Evolutionary conservation across 129 eudicot genomes (phyloP).

Genomic region (Smallanthus sonchifolius): DNA sequence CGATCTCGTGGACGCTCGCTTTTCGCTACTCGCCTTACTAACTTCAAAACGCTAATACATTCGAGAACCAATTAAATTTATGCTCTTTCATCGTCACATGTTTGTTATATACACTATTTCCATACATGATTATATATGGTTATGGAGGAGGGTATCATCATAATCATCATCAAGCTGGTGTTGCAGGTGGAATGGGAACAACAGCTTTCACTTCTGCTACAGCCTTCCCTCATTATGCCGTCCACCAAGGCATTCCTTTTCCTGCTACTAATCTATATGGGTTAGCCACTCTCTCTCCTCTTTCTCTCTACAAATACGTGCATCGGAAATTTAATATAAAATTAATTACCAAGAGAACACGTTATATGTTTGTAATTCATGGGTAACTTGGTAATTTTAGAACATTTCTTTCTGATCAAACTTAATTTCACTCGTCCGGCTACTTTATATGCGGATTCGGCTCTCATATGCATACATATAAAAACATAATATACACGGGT

Average conservation of each 20-base stretch:
- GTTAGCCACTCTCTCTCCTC: slow-evolving; percentile 23
- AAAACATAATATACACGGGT: not conserved
- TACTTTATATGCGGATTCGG: not conserved
- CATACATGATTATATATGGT: no score
- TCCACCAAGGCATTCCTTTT: slow-evolving; percentile 98
- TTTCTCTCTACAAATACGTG: not conserved
- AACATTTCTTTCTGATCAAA: not conserved
- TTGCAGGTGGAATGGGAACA: slow-evolving; percentile 44
- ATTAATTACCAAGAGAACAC: not conserved
- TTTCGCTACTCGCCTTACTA: no score
- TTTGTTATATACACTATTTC: no score
- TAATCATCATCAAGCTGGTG: slow-evolving; percentile 35
- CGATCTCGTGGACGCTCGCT: no score
- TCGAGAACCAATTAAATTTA: no score
- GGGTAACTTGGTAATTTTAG: no score
- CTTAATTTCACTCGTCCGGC: not conserved
- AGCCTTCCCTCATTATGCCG: slow-evolving; percentile 88
- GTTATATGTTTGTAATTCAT: not conserved
- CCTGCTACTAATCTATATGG: slow-evolving; percentile 67
- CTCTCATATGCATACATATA: not conserved
- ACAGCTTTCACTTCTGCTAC: slow-evolving; percentile 72
- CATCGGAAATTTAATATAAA: no score
- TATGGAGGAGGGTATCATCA: slow-evolving; percentile 47
- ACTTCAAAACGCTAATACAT: no score
- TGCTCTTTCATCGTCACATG: no score